A percentile compares a stretch with the other conserved stretches of the same genome.
Conservation (phyloP, 2,329 filamentous ascomycete species). For the Penicillium sp. region DNA sequence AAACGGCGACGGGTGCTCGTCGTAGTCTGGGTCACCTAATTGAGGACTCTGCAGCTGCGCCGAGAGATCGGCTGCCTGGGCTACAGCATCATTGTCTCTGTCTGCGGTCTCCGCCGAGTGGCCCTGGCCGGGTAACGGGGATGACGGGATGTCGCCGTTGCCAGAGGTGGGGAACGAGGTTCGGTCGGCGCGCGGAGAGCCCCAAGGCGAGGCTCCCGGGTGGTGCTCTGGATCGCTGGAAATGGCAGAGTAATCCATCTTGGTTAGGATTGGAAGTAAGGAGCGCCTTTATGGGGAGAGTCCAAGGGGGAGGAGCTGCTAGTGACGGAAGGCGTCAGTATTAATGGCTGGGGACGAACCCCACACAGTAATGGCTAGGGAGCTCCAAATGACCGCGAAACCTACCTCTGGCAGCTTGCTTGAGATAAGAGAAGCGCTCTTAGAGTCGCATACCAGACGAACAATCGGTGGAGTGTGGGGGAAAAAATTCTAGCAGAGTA, state of each 20-base stretch:
- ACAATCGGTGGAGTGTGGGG: background rate
- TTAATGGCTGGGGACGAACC: slow-evolving; percentile 26
- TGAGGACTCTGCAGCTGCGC: slow-evolving; percentile 47
- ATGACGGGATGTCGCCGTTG: slow-evolving; percentile 45
- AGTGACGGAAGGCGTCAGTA: slow-evolving; percentile 30
- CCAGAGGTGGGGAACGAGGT: slow-evolving; percentile 39
- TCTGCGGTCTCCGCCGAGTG: slow-evolving; percentile 40
- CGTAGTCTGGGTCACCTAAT: slow-evolving; percentile 42
- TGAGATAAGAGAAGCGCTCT: slow-evolving; percentile 6
- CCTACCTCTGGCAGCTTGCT: slow-evolving; percentile 25
- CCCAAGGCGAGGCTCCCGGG: slow-evolving; percentile 66
- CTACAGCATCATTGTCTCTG: slow-evolving; percentile 24
- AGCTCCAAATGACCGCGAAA: slow-evolving; percentile 16
- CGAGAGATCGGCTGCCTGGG: slow-evolving; percentile 51
- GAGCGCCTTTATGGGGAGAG: slow-evolving; percentile 21
- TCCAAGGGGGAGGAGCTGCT: slow-evolving; percentile 26
- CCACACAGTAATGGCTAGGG: slow-evolving; percentile 26
- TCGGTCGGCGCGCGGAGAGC: slow-evolving; percentile 59
- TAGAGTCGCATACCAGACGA: slow-evolving; percentile 17
- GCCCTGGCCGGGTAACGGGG: slow-evolving; percentile 45
- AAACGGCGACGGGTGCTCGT: slow-evolving; percentile 43
- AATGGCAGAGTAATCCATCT: slow-evolving; percentile 69
- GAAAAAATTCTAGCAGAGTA: slow-evolving; percentile 7
- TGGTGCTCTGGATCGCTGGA: slow-evolving; percentile 62
- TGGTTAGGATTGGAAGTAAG: slow-evolving; percentile 23